phyloP scores from a whole-genome alignment of 345 rosid genomes.

The Gynandropsis gynandra region DNA sequence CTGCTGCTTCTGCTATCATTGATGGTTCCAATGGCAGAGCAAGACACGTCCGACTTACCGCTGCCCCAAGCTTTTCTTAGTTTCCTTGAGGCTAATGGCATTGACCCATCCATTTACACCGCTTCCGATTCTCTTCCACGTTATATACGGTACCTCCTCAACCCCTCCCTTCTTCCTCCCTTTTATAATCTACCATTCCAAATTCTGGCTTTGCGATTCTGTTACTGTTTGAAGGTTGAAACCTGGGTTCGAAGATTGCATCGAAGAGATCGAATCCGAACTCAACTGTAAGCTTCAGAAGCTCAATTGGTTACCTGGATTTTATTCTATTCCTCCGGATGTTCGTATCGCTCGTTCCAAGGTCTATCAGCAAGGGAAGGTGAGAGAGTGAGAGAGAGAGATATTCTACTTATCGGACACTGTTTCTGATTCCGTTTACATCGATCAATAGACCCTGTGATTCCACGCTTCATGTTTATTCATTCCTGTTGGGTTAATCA shows the following conservation, averaged over 20 bases:
- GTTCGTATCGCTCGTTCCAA: constrained; percentile 65
- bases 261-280: constrained; percentile 55
- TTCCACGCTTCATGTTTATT: too few species aligned
- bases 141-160: constrained; percentile 49
- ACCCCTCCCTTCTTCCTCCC: constrained; percentile 1
- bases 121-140: constrained; percentile 58
- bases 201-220: neutral
- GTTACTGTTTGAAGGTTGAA: constrained; percentile 48
- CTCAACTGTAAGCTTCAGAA: constrained; percentile 55
- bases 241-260: constrained; percentile 47
- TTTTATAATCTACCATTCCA: neutral
- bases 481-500: too few species aligned
- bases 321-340: constrained; percentile 66
- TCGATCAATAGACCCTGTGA: too few species aligned
- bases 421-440: too few species aligned
- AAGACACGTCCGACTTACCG: constrained; percentile 35
- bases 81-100: constrained; percentile 52
- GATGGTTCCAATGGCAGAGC: constrained; percentile 44
- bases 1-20: too few species aligned
- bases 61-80: constrained; percentile 56
- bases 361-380: constrained; percentile 73
- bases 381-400: too few species aligned
- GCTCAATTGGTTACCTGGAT: constrained; percentile 67
- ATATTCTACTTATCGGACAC: neutral
- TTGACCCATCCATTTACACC: constrained; percentile 69